Evolutionary conservation across 257 asterid genomes (phyloP), one percentile per base, ranked within the genome.

Genomic region (Penstemon davidsonii): DNA sequence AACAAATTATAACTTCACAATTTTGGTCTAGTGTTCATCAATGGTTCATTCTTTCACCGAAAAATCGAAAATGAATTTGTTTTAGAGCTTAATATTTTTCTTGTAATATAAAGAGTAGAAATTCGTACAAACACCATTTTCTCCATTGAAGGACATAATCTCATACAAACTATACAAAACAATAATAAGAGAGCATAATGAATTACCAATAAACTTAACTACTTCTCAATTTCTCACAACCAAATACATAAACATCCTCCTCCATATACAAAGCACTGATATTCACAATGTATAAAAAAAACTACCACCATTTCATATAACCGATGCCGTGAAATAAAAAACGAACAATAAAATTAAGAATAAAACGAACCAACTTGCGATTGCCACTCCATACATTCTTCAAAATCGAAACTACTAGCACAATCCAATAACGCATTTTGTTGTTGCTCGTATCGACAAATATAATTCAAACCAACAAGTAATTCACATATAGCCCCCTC

Each of bases 371-470:
- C 79, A 8, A 72, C 67, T 47, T 79, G 91, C 65, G 66, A 5
- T 72, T 85, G 91, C 95, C 96, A 85, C 64, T 85, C 96, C 85
- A 78, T 68, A 63, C 85, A 85, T 64, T 89, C 96, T 51, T 85
- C 96, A 13, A 79, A 72, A 71, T 89, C 92, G 4, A 92, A 87
- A 74, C 98, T 92, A 72, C 96, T 89, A 5, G 93, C 80, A 49
- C 98, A 92, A 62, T 92, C 97, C 80, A 90, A 51, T 19, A 92
- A 71, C 36, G 98, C 96, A 68, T 86, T 91, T 76, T 84, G 92
- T 60, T 94, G 98, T 43, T 87, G 91, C 78, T 94, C 98, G 5
- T 88, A 91, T 50, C 98, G 78, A 61, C 99, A 94, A 46, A 94
- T 86, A 61, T 91, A 94, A 64, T 84, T 94, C 70, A 94, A 71